Evolutionary conservation across 1,284 basidiomycete species (phyloP).

Genomic region (Marasmius tenuissimus): DNA sequence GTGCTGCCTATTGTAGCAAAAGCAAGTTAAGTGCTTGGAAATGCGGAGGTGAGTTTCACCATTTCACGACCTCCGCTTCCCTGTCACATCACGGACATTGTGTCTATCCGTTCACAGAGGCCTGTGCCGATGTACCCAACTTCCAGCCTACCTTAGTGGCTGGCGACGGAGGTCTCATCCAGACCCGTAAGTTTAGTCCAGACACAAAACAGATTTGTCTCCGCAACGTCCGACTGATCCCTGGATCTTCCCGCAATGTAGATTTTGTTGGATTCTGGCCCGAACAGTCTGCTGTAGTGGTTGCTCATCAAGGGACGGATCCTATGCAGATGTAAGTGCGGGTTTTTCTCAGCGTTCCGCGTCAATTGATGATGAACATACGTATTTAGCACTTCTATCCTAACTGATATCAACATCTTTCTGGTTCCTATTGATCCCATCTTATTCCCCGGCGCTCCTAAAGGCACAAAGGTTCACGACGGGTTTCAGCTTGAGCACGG

Average conservation of each 20-base stretch:
- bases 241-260: constrained; percentile 13
- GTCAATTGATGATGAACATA: constrained; percentile 10
- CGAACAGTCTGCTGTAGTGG: constrained; percentile 43
- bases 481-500: constrained; percentile 52
- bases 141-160: constrained; percentile 45
- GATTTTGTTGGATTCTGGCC: constrained; percentile 50
- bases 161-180: constrained; percentile 45
- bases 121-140: constrained; percentile 41
- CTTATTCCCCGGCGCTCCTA: constrained; percentile 49
- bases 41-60: constrained; percentile 35
- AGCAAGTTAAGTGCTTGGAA: constrained; percentile 32
- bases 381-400: constrained; percentile 34
- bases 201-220: constrained; percentile 1
- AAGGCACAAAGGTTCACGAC: constrained; percentile 39
- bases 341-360: background rate
- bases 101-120: constrained; percentile 24
- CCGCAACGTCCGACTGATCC: too few relatives aligned
- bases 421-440: constrained; percentile 33
- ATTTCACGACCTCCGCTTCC: background rate
- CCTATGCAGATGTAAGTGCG: constrained; percentile 41
- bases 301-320: constrained; percentile 54
- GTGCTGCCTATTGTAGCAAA: constrained; percentile 36
- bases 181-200: constrained; percentile 37
- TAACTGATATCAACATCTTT: constrained; percentile 48
- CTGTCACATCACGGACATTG: background rate